Evolutionary conservation across 179 eudicot species (phyloP), one percentile per base, ranked within the genome.

Genomic region (Nepenthes alata): DNA sequence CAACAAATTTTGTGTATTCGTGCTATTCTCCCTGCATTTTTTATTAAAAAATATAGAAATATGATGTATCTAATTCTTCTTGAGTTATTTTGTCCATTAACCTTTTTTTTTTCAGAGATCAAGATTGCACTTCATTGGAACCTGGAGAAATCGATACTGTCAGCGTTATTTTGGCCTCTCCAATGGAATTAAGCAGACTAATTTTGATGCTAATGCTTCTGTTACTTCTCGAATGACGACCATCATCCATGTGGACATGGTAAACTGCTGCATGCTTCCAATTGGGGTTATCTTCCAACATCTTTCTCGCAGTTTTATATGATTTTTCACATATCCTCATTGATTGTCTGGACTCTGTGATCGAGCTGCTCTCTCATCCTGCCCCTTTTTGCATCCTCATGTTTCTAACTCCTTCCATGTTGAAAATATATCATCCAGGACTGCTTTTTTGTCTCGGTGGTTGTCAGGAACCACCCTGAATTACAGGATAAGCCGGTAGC

Each of bases 131-230:
- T 94, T 94, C 63, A 87, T 94, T 68, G 97, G 96, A 60, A 89
- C 94, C 34, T 94, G 99, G 99, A 89, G 99, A 77, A 87, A 73
- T 71, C 89, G 99, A 53, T 89, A 94, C 62, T 86, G 99, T 48
- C 85, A 85, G 75, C 85, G 89, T 48, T 94, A 85, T 68, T 63
- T 78, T 37, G 59, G 55, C 74, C 74, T 59, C 57, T 69, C 81
- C 57, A 62, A 56, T 68, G 78, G 78, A 66, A 38, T 60, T 51
- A 80, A 61, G 64, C 56, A 58, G 65, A 64, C 57, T 58, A 60
- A 11, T 68, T 64, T 77, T 60, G 70, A 58, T 69, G 67, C 59
- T 59, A 67, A 64, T 67, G 70, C 70, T 74, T 70, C 75, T 60
- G 36, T 69, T 50, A 34, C 61, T 55, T 60, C 70, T 54, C 68